Base-by-base conservation (phyloP, 805 yeast genomes). In the Candida ulmi region DNA sequence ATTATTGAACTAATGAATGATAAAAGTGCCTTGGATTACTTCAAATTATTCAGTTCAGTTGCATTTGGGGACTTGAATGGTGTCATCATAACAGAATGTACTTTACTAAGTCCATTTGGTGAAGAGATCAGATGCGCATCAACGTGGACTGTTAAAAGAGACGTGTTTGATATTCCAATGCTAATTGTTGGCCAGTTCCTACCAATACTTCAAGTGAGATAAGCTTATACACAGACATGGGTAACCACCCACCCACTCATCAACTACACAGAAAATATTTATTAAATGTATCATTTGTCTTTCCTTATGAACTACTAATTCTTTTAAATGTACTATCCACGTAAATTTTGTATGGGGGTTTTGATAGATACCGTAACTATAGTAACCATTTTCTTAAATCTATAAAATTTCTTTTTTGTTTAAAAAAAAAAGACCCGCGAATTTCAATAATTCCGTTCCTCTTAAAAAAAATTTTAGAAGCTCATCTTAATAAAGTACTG, bases 1-100 rank as follows among this genome's bases (percentile, higher is more conserved):
- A 83, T 86, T 17, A 80, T 86, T 49, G 95, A 86, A 58, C 64
- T 86, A 35, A 81, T 87, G 88, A 93, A 84, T 62, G 91, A 84
- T 55, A 77, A 76, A 47, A 74, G 83, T 28, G 81, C 87, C 15
- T 66, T 83, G 29, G 76, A 78, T 41, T 86, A 86, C 61, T 86
- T 84, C 58, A 73, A 79, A 39, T 65, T 80, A 23, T 84, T 86
- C 60, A 79, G 85, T 54, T 45, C 52, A 13, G 56, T 56, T 4
- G 60, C 95, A 0, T 83, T 84, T 59, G 60, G 64, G 15, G 69
- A 63, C 35, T 51, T 63, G 9, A 46, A 65, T 41, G 68, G 68
- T 12, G 66, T 63, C 17, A 60, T 62, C 11, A 62, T 68, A 46
- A 61, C 67, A 17, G 61, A 62, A 39, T 61, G 70, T 40, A 66